These are phyloP conservation scores for Kitagawia praeruptora DNA, from an alignment of 129 eudicot genomes.

Conservation along the genomic window DNA sequence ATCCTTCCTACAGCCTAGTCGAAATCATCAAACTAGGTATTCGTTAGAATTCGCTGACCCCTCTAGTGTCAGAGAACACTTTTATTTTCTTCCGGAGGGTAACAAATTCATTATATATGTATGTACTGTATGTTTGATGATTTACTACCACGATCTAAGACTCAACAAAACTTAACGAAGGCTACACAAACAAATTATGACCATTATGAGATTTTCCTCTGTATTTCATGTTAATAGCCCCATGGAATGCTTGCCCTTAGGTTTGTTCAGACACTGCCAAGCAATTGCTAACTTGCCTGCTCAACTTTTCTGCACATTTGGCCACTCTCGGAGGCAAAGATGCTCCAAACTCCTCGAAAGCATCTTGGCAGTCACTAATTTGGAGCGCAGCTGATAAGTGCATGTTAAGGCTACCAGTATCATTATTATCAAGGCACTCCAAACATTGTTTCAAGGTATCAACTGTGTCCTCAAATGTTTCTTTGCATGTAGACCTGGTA, in stretches of 20 bases:
- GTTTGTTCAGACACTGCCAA: constrained; percentile 18
- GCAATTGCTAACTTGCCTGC: constrained; percentile 5
- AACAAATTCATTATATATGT: neutral
- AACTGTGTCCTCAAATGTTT: constrained; percentile 6
- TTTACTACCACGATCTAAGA: neutral
- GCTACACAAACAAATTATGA: neutral
- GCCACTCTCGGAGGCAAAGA: neutral
- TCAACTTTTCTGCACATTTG: neutral
- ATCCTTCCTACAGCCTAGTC: neutral
- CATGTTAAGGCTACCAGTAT: constrained; percentile 12
- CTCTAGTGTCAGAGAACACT: neutral
- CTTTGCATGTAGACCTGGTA: neutral
- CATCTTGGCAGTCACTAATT: constrained; percentile 3
- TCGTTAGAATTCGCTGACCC: neutral
- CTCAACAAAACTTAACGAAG: neutral
- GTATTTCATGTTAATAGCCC: neutral
- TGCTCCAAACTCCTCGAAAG: constrained; percentile 4
- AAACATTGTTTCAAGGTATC: constrained; percentile 7
- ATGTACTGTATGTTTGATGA: neutral
- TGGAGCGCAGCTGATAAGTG: neutral
- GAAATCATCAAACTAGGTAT: neutral
- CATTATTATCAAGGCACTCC: neutral
- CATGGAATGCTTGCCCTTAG: neutral
- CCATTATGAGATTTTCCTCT: neutral
- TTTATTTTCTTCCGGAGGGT: neutral